Evolutionary conservation across 192 early-diverging fungal species (phyloP), one percentile per base, ranked within the genome.

Genomic region (Lunasporangiospora selenospora): DNA sequence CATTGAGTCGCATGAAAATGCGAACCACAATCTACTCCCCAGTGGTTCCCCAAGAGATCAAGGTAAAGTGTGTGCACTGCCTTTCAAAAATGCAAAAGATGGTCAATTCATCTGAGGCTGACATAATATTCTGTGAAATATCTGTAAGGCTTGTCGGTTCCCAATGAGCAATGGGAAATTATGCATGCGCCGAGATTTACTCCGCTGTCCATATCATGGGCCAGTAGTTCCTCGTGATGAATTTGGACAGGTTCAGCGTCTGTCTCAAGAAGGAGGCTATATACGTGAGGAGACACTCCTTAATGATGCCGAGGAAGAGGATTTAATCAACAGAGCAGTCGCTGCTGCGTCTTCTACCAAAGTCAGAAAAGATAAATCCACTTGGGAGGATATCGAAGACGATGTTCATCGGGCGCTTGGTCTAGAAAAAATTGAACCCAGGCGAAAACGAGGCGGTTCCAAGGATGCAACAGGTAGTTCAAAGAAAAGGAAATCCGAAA

Each of bases 131-230:
- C n/a, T n/a, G n/a, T n/a, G n/a, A n/a, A 24, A 13, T 24, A 19
- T 48, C 47, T 19, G 18, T 41, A 49, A 81, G 81, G 85, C 85
- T 2, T 90, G 89, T 45, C 78, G 85, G 11, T 84, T 80, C 16
- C 87, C 89, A 16, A 60, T 90, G 37, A 79, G 75, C 19, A 85
- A 77, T 53, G 87, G 89, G 8, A 65, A 71, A 37, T 75, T 90
- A 21, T 90, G 89, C 49, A 81, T 81, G 24, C 69, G 89, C 10
- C 78, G 84, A 18, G 89, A 90, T 53, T 61, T 90, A 33, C 77
- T 85, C 2, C 83, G 80, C 23, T 90, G 89, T 54, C 89, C 89
- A 8, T 86, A 85, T 38, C 89, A 90, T 61, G 89, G 89, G 0
- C 55, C 40, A 13, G 76, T 88, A 16, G 64, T 89, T 19, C 82